Conservation (phyloP, 805 yeast species). For the Wickerhamiella occidentalis region DNA sequence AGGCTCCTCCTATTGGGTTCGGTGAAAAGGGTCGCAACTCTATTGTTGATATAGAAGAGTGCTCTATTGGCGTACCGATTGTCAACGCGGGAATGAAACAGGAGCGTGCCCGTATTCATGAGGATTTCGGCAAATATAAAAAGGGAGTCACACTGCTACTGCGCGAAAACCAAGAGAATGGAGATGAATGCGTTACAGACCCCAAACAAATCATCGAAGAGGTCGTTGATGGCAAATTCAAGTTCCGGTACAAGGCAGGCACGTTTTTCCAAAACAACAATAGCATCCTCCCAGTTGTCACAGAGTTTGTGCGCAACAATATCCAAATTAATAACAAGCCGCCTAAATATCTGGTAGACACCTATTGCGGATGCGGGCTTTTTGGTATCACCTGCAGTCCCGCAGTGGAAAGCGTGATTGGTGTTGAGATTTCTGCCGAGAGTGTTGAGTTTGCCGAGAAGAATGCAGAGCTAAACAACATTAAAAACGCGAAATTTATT, state of each 20-base stretch:
- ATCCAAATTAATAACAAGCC: slow-evolving; percentile 34
- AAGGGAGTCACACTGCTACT: slow-evolving; percentile 80
- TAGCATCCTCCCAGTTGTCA: slow-evolving; percentile 73
- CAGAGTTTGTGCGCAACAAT: slow-evolving; percentile 67
- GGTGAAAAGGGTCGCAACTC: slow-evolving; percentile 62
- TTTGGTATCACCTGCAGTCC: slow-evolving; percentile 78
- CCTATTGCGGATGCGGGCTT: slow-evolving; percentile 92
- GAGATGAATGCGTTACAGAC: slow-evolving; percentile 59
- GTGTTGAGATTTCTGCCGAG: slow-evolving; percentile 89
- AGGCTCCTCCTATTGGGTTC: slow-evolving; percentile 72
- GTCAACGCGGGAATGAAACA: slow-evolving; percentile 60
- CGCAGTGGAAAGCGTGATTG: slow-evolving; percentile 73
- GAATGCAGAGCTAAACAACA: slow-evolving; percentile 65
- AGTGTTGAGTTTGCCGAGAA: slow-evolving; percentile 76
- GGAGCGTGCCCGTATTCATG: slow-evolving; percentile 48
- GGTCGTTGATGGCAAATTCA: slow-evolving; percentile 41
- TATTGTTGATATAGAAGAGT: slow-evolving; percentile 86
- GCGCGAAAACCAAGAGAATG: slow-evolving; percentile 33
- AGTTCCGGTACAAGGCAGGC: slow-evolving; percentile 83
- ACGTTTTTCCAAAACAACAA: slow-evolving; percentile 95
- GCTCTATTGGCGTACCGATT: slow-evolving; percentile 74
- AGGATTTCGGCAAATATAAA: slow-evolving; percentile 39
- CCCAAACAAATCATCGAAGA: slow-evolving; percentile 71
- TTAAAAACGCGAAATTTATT: slow-evolving; percentile 69
- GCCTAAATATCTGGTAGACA: slow-evolving; percentile 71